Percentiles rank a stretch among this genome's conserved stretches.
Evolutionary conservation across 805 yeast species (phyloP).

Genomic region (Candida coleopterorum): DNA sequence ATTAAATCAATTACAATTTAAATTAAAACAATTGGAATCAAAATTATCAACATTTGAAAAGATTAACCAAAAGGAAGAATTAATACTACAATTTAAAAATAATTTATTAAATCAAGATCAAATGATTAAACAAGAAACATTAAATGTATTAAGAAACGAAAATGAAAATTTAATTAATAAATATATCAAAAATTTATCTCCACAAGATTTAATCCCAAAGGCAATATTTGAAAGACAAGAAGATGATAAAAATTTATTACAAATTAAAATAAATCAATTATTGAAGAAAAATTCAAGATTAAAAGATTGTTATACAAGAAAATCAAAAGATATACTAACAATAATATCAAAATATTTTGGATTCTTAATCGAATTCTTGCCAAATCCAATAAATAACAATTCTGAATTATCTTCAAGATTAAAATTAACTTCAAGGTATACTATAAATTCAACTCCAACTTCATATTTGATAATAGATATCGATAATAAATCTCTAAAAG

Average conservation of each 20-base stretch:
- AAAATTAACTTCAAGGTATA: constrained; percentile 47
- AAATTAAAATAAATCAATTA: constrained; percentile 43
- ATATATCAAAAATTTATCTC: constrained; percentile 12
- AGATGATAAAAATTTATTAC: constrained; percentile 46
- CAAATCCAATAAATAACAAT: constrained; percentile 37
- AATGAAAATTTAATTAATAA: constrained; percentile 48
- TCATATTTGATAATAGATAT: constrained; percentile 57
- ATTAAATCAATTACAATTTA: constrained; percentile 31
- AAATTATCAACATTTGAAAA: constrained; percentile 25
- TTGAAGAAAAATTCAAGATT: constrained; percentile 51
- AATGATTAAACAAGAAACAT: constrained; percentile 46
- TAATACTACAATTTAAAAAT: constrained; percentile 57
- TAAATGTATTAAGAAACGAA: constrained; percentile 52
- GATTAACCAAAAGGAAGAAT: constrained; percentile 20
- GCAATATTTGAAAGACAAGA: constrained; percentile 60
- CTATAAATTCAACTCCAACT: constrained; percentile 22
- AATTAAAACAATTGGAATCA: constrained; percentile 29
- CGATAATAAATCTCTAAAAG: constrained; percentile 48
- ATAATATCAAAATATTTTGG: constrained; percentile 68
- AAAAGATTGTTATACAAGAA: constrained; percentile 54
- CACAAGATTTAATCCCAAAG: constrained; percentile 45
- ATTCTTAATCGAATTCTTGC: constrained; percentile 62
- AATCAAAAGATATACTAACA: constrained; percentile 67
- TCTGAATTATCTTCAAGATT: constrained; percentile 47
- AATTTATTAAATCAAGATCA: constrained; percentile 66